A percentile compares a stretch with the other conserved stretches of the same genome.
Evolutionary conservation across 2,329 filamentous ascomycete species (phyloP).

Genomic region (Dactylellina sp.): DNA sequence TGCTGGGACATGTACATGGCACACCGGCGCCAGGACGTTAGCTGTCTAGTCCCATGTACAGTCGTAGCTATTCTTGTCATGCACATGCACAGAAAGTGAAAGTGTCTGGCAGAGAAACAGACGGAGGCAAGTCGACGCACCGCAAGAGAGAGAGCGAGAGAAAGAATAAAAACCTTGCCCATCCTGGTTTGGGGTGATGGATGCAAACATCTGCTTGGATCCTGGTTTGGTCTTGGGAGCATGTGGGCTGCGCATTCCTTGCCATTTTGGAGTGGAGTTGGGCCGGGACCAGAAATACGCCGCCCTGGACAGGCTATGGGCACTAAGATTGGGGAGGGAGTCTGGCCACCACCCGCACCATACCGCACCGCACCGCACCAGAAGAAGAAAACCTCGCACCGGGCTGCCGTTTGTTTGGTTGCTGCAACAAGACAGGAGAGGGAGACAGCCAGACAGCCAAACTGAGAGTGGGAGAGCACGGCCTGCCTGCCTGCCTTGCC

Average conservation of each 20-base stretch:
- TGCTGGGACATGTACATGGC: background rate
- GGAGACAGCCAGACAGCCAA: no score
- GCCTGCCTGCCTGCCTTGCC: no score
- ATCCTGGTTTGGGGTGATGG: conserved; percentile 28
- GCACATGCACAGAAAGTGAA: conserved; percentile 30
- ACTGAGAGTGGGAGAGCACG: no score
- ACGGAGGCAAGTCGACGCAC: conserved; percentile 42
- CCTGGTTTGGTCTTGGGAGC: conserved; percentile 18
- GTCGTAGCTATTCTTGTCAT: conserved; percentile 32
- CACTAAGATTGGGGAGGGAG: conserved; percentile 22
- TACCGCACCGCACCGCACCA: no score
- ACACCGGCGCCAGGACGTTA: conserved; percentile 2
- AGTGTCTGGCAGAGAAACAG: conserved; percentile 19
- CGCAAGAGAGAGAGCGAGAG: background rate
- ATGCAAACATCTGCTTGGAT: conserved; percentile 46
- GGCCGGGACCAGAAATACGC: conserved; percentile 53
- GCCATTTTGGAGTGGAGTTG: conserved; percentile 40
- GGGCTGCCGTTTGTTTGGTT: conserved; percentile 25
- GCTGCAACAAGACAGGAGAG: conserved; percentile 31
- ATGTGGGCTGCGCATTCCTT: conserved; percentile 37
- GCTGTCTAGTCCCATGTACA: conserved; percentile 33
- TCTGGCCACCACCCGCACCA: no score
- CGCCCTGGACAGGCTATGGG: conserved; percentile 15
- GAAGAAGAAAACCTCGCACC: conserved; percentile 22
- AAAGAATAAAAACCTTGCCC: conserved; percentile 30